Percentiles rank a stretch among this genome's conserved stretches.
Evolutionary conservation across 1,139 yeast genomes (phyloP).

Genomic region (Saccharomyces hybrid): DNA sequence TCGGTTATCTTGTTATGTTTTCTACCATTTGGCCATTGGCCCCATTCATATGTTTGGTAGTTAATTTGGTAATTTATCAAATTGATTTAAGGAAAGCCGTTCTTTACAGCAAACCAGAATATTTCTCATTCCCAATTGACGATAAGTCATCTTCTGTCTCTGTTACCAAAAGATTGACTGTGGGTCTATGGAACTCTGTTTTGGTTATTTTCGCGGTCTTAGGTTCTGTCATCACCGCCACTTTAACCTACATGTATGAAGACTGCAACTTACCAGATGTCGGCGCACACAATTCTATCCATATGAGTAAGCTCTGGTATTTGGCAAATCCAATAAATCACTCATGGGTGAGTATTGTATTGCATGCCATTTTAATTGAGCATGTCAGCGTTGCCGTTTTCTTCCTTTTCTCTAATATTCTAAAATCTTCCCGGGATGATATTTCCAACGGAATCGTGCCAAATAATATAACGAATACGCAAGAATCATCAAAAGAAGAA

Average conservation of each 20-base stretch:
- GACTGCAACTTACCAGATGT: slow-evolving; percentile 27
- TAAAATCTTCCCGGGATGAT: slow-evolving; percentile 9
- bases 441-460: slow-evolving; percentile 15
- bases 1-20: slow-evolving; percentile 75
- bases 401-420: slow-evolving; percentile 12
- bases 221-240: slow-evolving; percentile 65
- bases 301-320: slow-evolving; percentile 21
- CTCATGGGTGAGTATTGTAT: slow-evolving; percentile 21
- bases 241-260: slow-evolving; percentile 67
- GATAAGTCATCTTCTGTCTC: not conserved
- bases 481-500: slow-evolving; percentile 18
- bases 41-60: slow-evolving; percentile 58
- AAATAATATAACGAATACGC: slow-evolving; percentile 3
- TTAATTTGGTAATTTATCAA: slow-evolving; percentile 36
- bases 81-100: slow-evolving; percentile 29
- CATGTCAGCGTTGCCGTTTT: slow-evolving; percentile 20
- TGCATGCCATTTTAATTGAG: slow-evolving; percentile 21
- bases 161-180: not conserved
- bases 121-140: slow-evolving; percentile 11
- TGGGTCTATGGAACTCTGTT: slow-evolving; percentile 59
- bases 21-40: slow-evolving; percentile 92
- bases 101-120: slow-evolving; percentile 21
- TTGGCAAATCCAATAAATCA: slow-evolving; percentile 20
- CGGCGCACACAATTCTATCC: slow-evolving; percentile 12
- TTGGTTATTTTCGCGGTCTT: slow-evolving; percentile 62